A percentile compares a stretch with the other conserved stretches of the same genome.
These are phyloP conservation scores for Bryum argenteum DNA, from an alignment of 225 moss, liverwort and hornwort species.

Conservation along the genomic window DNA sequence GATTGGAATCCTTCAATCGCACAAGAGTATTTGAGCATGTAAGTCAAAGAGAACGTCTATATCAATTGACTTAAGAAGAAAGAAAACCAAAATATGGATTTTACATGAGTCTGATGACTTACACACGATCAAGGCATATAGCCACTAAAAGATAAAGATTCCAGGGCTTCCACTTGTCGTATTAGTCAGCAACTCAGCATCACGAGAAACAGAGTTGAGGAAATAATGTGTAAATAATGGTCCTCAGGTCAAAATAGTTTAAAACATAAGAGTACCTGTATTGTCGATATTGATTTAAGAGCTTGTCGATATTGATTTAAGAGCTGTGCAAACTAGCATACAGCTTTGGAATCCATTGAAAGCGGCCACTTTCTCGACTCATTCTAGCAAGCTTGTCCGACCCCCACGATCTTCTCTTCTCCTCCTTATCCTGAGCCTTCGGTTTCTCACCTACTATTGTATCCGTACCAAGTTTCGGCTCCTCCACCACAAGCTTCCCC, in stretches of 20 bases:
- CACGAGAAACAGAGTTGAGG: background rate
- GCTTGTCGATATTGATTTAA: background rate
- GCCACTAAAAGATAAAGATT: background rate
- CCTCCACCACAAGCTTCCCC: background rate
- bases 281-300: background rate
- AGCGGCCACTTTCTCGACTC: constrained; percentile 47
- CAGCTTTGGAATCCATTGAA: constrained; percentile 47
- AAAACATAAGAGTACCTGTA: background rate
- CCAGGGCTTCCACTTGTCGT: background rate
- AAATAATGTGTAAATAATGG: constrained; percentile 23
- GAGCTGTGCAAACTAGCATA: constrained; percentile 18
- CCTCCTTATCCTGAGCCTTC: constrained; percentile 5
- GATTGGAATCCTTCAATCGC: no score
- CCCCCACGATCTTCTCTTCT: constrained; percentile 31
- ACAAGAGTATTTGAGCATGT: no score
- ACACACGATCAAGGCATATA: background rate
- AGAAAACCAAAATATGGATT: no score
- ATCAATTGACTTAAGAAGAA: no score
- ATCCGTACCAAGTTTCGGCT: constrained; percentile 4
- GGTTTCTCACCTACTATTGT: no score
- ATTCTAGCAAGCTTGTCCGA: constrained; percentile 43
- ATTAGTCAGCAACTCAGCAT: no score
- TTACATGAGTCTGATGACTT: no score
- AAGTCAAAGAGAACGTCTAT: no score
- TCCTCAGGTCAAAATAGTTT: constrained; percentile 28